Conservation (phyloP, 495 filamentous ascomycete species). For the Aspergillus homomorphus region DNA sequence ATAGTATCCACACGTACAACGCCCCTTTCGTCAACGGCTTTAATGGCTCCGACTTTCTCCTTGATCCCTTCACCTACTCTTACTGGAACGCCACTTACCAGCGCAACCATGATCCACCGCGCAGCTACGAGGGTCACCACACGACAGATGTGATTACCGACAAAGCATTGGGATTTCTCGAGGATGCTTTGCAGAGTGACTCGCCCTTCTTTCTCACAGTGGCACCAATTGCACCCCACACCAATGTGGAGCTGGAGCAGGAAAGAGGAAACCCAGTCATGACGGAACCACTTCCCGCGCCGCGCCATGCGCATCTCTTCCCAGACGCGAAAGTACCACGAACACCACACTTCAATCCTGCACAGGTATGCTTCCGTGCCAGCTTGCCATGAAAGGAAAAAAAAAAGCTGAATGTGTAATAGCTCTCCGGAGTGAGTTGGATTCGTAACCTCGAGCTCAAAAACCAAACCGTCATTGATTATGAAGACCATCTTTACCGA, state of each 20-base stretch:
- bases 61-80: constrained; percentile 69
- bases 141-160: constrained; percentile 59
- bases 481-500: constrained; percentile 66
- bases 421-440: constrained; percentile 65
- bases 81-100: constrained; percentile 68
- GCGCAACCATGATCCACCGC: constrained; percentile 56
- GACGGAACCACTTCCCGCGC: constrained; percentile 48
- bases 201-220: constrained; percentile 67
- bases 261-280: constrained; percentile 31
- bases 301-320: constrained; percentile 40
- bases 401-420: constrained; percentile 49
- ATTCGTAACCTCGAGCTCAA: constrained; percentile 51
- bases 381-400: constrained; percentile 44
- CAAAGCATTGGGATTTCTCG: constrained; percentile 61
- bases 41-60: constrained; percentile 58
- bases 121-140: constrained; percentile 56
- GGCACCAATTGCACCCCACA: constrained; percentile 65
- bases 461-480: constrained; percentile 55
- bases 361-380: constrained; percentile 40
- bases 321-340: constrained; percentile 38
- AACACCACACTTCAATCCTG: constrained; percentile 41
- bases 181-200: constrained; percentile 51
- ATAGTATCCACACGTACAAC: constrained; percentile 57
- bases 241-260: constrained; percentile 44
- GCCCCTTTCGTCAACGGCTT: constrained; percentile 57